Conservation (phyloP, 371 early-diverging fungal genomes). For the Mucor racemosus region DNA sequence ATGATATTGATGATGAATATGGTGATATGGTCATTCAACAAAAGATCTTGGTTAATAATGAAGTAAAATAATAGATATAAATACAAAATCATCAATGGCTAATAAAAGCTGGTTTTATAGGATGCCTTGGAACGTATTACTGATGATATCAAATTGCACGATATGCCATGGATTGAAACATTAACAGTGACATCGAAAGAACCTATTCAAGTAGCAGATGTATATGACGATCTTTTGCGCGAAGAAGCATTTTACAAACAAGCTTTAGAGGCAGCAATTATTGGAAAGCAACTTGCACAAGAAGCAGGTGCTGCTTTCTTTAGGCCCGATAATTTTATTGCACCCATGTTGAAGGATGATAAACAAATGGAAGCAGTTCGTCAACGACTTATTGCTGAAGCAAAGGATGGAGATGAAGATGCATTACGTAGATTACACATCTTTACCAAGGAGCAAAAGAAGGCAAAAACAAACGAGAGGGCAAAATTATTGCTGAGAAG, state of each 20-base stretch:
- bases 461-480: slow-evolving; percentile 24
- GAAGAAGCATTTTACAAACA: slow-evolving; percentile 92
- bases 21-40: slow-evolving; percentile 68
- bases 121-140: slow-evolving; percentile 62
- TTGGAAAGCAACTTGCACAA: slow-evolving; percentile 62
- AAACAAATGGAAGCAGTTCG: slow-evolving; percentile 86
- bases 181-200: slow-evolving; percentile 72
- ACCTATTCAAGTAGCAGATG: slow-evolving; percentile 67
- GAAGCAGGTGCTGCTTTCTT: slow-evolving; percentile 76
- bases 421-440: slow-evolving; percentile 29
- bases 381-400: slow-evolving; percentile 26
- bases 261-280: slow-evolving; percentile 81
- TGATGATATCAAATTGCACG: slow-evolving; percentile 70
- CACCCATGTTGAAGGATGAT: slow-evolving; percentile 97
- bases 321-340: slow-evolving; percentile 93
- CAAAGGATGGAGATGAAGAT: slow-evolving; percentile 33
- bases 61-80: slow-evolving; percentile 44
- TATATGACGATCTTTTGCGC: slow-evolving; percentile 86
- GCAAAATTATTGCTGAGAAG: slow-evolving; percentile 29
- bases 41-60: slow-evolving; percentile 71
- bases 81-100: background rate
- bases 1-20: slow-evolving; percentile 50
- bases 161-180: slow-evolving; percentile 85
- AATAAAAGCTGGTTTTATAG: slow-evolving; percentile 24
- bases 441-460: slow-evolving; percentile 32